Percentiles rank a stretch among this genome's conserved stretches.
Evolutionary conservation across 1,139 yeast genomes (phyloP).

Genomic region (Diutina neorugosa): DNA sequence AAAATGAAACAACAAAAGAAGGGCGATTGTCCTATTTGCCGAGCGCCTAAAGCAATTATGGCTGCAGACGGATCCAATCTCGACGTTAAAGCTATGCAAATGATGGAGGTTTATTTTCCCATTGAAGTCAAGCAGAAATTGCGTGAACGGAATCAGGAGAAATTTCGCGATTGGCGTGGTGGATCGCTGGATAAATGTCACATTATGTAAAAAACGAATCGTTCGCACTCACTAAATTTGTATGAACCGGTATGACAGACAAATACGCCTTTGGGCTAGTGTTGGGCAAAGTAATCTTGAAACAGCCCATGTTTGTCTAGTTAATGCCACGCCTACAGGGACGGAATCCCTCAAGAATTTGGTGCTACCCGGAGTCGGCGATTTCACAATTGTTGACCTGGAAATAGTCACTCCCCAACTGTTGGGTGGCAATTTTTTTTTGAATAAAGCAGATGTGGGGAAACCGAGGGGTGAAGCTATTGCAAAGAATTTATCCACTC

Average conservation of each 20-base stretch:
- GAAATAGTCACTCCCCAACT: slow-evolving; percentile 28
- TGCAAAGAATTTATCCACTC: slow-evolving; percentile 31
- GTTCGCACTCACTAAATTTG: neutral
- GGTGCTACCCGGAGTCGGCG: slow-evolving; percentile 70
- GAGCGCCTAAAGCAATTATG: slow-evolving; percentile 38
- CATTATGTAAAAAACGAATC: neutral
- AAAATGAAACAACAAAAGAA: slow-evolving; percentile 48
- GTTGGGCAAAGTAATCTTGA: slow-evolving; percentile 61
- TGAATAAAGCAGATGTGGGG: slow-evolving; percentile 36
- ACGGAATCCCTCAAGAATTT: slow-evolving; percentile 69
- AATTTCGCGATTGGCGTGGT: slow-evolving; percentile 16
- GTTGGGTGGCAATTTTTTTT: slow-evolving; percentile 51
- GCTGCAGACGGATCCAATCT: slow-evolving; percentile 49
- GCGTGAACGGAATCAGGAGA: slow-evolving; percentile 46
- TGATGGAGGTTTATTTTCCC: slow-evolving; percentile 53
- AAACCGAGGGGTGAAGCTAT: slow-evolving; percentile 26
- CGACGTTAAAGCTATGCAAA: slow-evolving; percentile 39
- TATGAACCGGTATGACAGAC: slow-evolving; percentile 56
- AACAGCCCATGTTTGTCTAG: slow-evolving; percentile 45
- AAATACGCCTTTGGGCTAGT: slow-evolving; percentile 76
- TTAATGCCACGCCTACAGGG: slow-evolving; percentile 50
- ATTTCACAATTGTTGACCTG: slow-evolving; percentile 47
- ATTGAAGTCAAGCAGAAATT: slow-evolving; percentile 52
- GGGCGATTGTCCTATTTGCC: slow-evolving; percentile 57
- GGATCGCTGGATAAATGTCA: neutral